phyloP scores from a whole-genome alignment of 306 rosid species.

The Cicer arietinum region DNA sequence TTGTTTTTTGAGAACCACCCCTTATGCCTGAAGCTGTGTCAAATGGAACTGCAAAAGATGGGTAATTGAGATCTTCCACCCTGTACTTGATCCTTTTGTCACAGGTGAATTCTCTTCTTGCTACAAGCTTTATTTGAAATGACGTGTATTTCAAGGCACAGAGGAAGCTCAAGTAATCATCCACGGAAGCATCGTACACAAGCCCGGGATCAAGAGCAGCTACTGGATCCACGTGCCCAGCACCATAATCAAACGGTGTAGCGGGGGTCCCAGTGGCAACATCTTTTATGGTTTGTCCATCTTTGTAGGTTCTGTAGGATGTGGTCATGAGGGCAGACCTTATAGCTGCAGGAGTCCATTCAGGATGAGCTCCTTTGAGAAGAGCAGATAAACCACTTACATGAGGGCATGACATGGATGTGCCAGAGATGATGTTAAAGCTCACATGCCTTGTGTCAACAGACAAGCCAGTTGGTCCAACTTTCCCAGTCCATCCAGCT shows the following conservation, averaged over 20 bases:
- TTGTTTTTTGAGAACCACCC: conserved; percentile 52
- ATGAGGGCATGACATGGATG: conserved; percentile 99
- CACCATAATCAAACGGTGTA: conserved; percentile 84
- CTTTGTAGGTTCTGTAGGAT: conserved; percentile 65
- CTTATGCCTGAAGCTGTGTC: conserved; percentile 56
- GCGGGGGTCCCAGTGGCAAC: conserved; percentile 65
- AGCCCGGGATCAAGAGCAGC: conserved; percentile 96
- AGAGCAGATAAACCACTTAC: conserved; percentile 85
- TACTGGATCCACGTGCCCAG: conserved; percentile 86
- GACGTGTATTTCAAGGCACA: conserved; percentile 81
- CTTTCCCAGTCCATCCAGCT: conserved; percentile 85
- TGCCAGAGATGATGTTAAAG: conserved; percentile 85
- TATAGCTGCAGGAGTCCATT: conserved; percentile 93
- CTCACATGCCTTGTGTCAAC: conserved; percentile 62
- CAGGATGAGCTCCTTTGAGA: conserved; percentile 73
- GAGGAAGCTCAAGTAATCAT: conserved; percentile 76
- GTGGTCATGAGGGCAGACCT: conserved; percentile 97
- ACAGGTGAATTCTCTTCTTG: conserved; percentile 61
- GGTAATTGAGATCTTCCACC: conserved; percentile 80
- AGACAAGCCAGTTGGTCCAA: conserved; percentile 66
- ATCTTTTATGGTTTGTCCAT: conserved; percentile 65
- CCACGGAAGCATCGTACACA: conserved; percentile 62
- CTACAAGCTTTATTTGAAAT: conserved; percentile 51
- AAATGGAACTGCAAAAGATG: conserved; percentile 85
- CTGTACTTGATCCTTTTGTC: conserved; percentile 59